phyloP scores from a whole-genome alignment of 2,329 filamentous ascomycete genomes.

The Alternaria incomplexa region DNA sequence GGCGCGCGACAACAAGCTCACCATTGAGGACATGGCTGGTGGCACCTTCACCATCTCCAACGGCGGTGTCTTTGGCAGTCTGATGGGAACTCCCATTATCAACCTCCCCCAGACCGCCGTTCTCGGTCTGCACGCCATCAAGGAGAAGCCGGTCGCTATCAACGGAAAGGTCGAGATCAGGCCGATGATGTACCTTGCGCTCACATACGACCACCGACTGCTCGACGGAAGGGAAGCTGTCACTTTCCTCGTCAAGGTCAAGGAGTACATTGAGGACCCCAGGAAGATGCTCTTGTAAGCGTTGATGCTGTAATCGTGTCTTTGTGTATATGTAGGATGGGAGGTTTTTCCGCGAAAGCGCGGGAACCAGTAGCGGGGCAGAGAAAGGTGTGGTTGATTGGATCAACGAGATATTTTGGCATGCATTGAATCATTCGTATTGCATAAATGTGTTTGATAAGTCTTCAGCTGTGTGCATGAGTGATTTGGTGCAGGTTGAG shows the following conservation, averaged over 20 bases:
- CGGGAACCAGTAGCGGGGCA: background rate
- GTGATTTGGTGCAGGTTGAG: slow-evolving; percentile 6
- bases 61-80: slow-evolving; percentile 92
- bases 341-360: background rate
- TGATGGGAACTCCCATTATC: slow-evolving; percentile 98
- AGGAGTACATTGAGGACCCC: slow-evolving; percentile 97
- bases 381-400: background rate
- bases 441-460: background rate
- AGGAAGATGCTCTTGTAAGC: slow-evolving; percentile 78
- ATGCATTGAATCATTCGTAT: slow-evolving; percentile 1
- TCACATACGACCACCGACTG: slow-evolving; percentile 97
- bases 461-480: background rate
- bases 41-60: slow-evolving; percentile 99
- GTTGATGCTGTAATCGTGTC: background rate
- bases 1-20: slow-evolving; percentile 95
- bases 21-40: slow-evolving; percentile 98
- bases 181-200: slow-evolving; percentile 98
- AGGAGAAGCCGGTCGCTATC: slow-evolving; percentile 86
- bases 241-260: slow-evolving; percentile 94
- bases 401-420: slow-evolving; percentile 3
- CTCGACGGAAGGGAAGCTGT: slow-evolving; percentile 95
- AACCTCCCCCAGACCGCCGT: slow-evolving; percentile 93
- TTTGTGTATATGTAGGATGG: background rate
- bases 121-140: slow-evolving; percentile 93
- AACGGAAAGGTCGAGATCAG: slow-evolving; percentile 95